Base-by-base conservation (phyloP, 129 eudicot species). In the Helianthus tuberosus region DNA sequence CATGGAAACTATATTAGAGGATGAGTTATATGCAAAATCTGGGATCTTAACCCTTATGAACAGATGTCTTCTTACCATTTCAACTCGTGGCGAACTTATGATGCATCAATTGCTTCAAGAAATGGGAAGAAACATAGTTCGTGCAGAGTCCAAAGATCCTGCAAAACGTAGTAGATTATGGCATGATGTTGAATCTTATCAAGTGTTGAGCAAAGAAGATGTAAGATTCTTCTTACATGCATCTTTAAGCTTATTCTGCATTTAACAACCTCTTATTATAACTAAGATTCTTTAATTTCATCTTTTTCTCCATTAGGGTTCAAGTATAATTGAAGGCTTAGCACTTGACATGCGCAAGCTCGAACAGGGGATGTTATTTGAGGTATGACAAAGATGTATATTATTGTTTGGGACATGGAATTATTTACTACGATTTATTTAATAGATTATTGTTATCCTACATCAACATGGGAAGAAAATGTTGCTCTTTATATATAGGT, bases 291-390 rank as follows among this genome's bases (percentile, higher is more conserved):
- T 50, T n/a, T 70, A n/a, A n/a, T 8, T 25, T 23, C 5, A 39
- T 64, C 15, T 25, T 13, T 53, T 43, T 39, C 32, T 44, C 20
- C 55, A 14, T 36, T 8, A 79, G 83, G 83, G 79, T 3, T 43
- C 75, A 35, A 29, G 49, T n/a, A 38, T 41, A 47, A 73, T 79
- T 43, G 74, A 72, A 79, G 83, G 83, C 16, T 47, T 79, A 13
- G 5, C 64, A 27, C 62, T 79, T 12, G 54, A 79, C 35, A 29
- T 73, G 53, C 47, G 60, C 7, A 16, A 14, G 64, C 16, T 35
- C 3, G 23, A 57, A 23, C 29, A 57, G 23, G 35, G 63, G 36
- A 16, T 57, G 63, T 3, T 11, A 57, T 57, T 10, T 1, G 35
- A 4, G 20, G 63, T 57, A 57, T 3, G 63, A 16, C 12, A 57